These are phyloP conservation scores for Sporothrix inflata DNA, from an alignment of 2,329 filamentous ascomycete species.

Conservation along the genomic window DNA sequence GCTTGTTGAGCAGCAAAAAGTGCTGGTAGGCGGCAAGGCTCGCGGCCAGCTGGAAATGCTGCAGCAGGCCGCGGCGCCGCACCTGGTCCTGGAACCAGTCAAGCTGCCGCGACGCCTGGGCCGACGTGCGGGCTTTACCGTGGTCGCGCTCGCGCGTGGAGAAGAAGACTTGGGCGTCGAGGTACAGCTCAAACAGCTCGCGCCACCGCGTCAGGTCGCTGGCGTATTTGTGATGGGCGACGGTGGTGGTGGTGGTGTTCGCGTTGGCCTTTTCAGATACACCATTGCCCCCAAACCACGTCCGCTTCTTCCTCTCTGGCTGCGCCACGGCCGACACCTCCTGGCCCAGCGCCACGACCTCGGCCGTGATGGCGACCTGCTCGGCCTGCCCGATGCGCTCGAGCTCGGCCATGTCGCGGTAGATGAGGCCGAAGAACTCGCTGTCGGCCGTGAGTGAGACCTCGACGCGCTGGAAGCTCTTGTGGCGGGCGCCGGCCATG, in stretches of 20 bases:
- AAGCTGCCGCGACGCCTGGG: conserved; percentile 68
- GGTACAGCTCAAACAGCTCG: conserved; percentile 78
- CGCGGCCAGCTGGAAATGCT: conserved; percentile 66
- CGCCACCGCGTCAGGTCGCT: conserved; percentile 77
- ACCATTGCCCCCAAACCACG: conserved; percentile 62
- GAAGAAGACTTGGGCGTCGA: conserved; percentile 81
- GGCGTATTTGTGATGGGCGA: conserved; percentile 39
- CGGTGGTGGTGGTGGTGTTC: conserved; percentile 48
- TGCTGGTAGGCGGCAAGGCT: conserved; percentile 66
- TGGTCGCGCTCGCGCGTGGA: conserved; percentile 73
- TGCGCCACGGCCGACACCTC: conserved; percentile 67
- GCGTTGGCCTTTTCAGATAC: conserved; percentile 65
- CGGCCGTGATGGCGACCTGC: conserved; percentile 61
- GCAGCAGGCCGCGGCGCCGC: conserved; percentile 59
- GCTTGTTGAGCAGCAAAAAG: conserved; percentile 74
- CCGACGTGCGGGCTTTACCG: conserved; percentile 63
- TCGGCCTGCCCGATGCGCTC: conserved; percentile 70
- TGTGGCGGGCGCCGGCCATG: conserved; percentile 14
- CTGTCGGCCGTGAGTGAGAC: conserved; percentile 76
- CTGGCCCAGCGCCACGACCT: conserved; percentile 67
- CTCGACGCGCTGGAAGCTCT: conserved; percentile 56
- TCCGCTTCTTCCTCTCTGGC: conserved; percentile 44
- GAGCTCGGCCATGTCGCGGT: conserved; percentile 70
- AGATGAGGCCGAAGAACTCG: conserved; percentile 78
- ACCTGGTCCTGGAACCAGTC: conserved; percentile 74